phyloP scores from a whole-genome alignment of 2,329 filamentous ascomycete genomes.

The Colletotrichum tropicicola region DNA sequence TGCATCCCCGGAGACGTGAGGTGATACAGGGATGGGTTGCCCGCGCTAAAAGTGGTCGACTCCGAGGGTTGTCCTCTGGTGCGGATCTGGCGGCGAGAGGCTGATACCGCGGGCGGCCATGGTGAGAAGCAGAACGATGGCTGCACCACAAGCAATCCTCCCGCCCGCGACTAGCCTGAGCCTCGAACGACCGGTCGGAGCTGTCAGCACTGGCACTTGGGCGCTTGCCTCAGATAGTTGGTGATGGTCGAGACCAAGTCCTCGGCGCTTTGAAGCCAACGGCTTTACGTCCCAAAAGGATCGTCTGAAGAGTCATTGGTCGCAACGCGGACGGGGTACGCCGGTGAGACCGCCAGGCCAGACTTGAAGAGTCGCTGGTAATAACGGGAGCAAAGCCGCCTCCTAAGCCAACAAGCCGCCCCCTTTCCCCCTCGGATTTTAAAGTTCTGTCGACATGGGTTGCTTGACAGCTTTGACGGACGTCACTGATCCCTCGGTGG shows the following conservation, averaged over 20 bases:
- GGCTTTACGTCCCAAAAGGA: constrained; percentile 5
- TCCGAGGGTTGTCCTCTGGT: background rate
- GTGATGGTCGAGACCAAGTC: background rate
- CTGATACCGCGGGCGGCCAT: background rate
- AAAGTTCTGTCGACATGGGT: constrained; percentile 26
- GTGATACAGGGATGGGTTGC: constrained; percentile 9
- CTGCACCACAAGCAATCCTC: background rate
- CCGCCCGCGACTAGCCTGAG: background rate
- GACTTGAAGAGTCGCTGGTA: background rate
- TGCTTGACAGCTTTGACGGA: constrained; percentile 17
- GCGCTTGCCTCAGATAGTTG: constrained; percentile 9
- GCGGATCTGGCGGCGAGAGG: constrained; percentile 12
- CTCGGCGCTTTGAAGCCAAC: constrained; percentile 11
- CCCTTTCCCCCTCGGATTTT: background rate
- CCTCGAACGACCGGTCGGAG: background rate
- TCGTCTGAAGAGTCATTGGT: constrained; percentile 11
- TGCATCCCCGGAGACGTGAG: constrained; percentile 15
- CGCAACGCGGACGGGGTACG: background rate
- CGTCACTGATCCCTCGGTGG: constrained; percentile 20
- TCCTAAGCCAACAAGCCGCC: too few species aligned
- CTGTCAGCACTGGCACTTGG: constrained; percentile 6
- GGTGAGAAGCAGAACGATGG: background rate
- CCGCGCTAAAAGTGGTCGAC: background rate
- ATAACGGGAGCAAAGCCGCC: constrained; percentile 1
- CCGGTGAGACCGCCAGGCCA: background rate